These are phyloP conservation scores for Brassica napus DNA, from an alignment of 345 rosid species.

Conservation along the genomic window Da-Ae NC_063435.1:7897501-7898000, in stretches of 20 bases:
- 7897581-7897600: too few species aligned
- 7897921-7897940: background rate
- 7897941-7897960: conserved; percentile 61
- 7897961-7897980: conserved; percentile 86
- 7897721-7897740: background rate
- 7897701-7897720: background rate
- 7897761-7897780: background rate
- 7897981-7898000: conserved; percentile 74
- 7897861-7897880: background rate
- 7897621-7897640: background rate
- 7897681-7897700: background rate
- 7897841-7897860: background rate
- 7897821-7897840: background rate
- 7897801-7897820: background rate
- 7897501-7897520: background rate
- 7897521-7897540: background rate
- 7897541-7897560: background rate
- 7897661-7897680: background rate
- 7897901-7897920: background rate
- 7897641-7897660: background rate
- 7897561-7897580: background rate
- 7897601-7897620: too few species aligned
- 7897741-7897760: background rate
- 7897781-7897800: background rate
- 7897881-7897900: background rate